A percentile compares a stretch with the other conserved stretches of the same genome.
These are phyloP conservation scores for Penicillium salamii DNA, from an alignment of 495 filamentous ascomycete genomes.

Conservation along the genomic window DNA sequence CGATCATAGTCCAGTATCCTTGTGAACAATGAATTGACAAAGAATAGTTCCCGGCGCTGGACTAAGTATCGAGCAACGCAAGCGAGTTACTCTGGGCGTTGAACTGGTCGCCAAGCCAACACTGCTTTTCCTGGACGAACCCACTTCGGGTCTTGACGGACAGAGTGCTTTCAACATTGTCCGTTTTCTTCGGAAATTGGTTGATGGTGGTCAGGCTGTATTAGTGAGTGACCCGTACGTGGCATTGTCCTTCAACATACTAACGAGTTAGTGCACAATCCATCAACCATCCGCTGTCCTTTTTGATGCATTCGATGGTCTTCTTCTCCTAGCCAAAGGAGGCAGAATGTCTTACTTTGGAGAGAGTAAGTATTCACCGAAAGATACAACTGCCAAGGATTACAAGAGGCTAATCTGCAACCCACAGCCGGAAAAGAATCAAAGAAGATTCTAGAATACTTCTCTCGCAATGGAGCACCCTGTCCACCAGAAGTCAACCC, in stretches of 20 bases:
- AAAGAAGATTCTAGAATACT: constrained; percentile 56
- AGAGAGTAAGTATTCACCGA: constrained; percentile 39
- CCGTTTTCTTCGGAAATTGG: constrained; percentile 80
- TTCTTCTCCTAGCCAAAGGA: constrained; percentile 50
- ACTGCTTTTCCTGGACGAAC: constrained; percentile 64
- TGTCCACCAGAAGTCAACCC: constrained; percentile 53
- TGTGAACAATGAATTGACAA: not conserved
- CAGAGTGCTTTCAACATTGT: constrained; percentile 62
- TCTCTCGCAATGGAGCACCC: constrained; percentile 48
- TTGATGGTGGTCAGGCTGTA: constrained; percentile 80
- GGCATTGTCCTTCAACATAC: not conserved
- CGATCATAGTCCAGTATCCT: too few relatives aligned
- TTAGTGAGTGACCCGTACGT: constrained; percentile 33
- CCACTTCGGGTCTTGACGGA: constrained; percentile 63
- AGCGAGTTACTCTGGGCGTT: constrained; percentile 85
- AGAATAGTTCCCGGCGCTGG: constrained; percentile 58
- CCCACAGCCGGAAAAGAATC: constrained; percentile 56
- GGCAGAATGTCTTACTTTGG: constrained; percentile 58
- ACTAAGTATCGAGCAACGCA: constrained; percentile 82
- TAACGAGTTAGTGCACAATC: constrained; percentile 64
- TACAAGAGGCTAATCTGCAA: too few relatives aligned
- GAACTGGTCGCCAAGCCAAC: constrained; percentile 65
- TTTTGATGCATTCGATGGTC: constrained; percentile 49
- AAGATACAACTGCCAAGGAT: not conserved
- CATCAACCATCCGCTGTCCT: constrained; percentile 81